Base-by-base conservation (phyloP, 176 grass and related monocot species). In the Hsuehochloa calcarea region DNA sequence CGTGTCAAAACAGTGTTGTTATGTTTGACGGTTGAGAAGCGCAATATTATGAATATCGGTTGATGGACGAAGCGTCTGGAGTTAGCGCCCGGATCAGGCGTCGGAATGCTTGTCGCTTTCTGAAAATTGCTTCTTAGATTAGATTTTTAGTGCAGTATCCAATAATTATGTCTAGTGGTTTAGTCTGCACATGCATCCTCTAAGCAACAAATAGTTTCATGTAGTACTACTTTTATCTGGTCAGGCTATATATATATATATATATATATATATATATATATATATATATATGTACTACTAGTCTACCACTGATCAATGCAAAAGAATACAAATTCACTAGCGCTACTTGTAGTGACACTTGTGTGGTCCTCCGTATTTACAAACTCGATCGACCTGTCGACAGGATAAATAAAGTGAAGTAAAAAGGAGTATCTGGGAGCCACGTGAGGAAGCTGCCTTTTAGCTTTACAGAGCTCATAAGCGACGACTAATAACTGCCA, bases 381-480 rank as follows among this genome's bases (percentile, higher is more conserved):
- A 31, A 19, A 47, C 40, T 43, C 3, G 41, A 35, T 79, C 59
- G 16, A 31, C 58, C 22, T 27, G 13, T 62, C 40, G 17, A 65
- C 17, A 19, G 43, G 13, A 62, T 62, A 65, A 10, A 35, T 14
- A 20, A 65, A 66, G 58, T 12, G 12, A 8, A 15, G 9, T 49
- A 35, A 46, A 5, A 23, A 46, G 52, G 16, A n/a, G 6, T 52
- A 16, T 4, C 13, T n/a, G 63, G 5, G 22, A 40, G 22, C 45
- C 63, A 68, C 78, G 46, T 54, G 78, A 80, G 59, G 46, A 68
- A 68, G 27, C 1, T 43, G n/a, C 17, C 66, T 66, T 66, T 66
- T 41, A 41, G 9, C 66, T 43, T 69, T 69, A 69, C 37, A 41
- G 17, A 43, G 17, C 7, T 31, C 27, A 31, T 80, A 66, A 38